Evolutionary conservation across 495 filamentous ascomycete genomes (phyloP), one percentile per base, ranked within the genome.

Genomic region (Xylaria nigripes): DNA sequence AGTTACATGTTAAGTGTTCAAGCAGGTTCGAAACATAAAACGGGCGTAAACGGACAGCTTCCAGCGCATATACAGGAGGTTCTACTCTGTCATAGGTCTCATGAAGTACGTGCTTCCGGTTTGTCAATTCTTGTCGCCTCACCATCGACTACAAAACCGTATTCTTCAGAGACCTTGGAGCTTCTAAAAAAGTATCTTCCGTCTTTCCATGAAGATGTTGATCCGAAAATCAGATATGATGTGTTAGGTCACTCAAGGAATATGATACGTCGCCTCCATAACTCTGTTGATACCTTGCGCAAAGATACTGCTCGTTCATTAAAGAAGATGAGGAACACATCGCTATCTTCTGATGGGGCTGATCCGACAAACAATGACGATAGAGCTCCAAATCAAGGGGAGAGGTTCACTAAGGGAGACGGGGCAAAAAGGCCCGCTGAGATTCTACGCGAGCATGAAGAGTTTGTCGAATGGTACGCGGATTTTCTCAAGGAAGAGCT

Each of bases 171-270:
- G 40, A 76, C 83, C 0, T 75, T 90, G 2, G 56, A 59, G n/a
- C 74, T 82, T 2, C 75, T 95, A 22, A 69, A 78, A 36, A 70
- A 64, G 38, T 77, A 83, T 32, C 69, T 96, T 0, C 74, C 80
- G 2, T 76, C 81, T 2, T 81, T 94, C 47, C 83, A 90, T 68
- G 79, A 84, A 3, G 90, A 95, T 55, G 82, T 85, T n/a, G 87
- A 95, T 60, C 81, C 92, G 7, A 86, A 90, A 57, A 78, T 86
- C 54, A 80, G 92, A 47, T 83, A 89, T 36, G 87, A 93, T 55
- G 72, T 90, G 2, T 71, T 91, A 48, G 79, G 81, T 30, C 66
- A 83, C 46, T 80, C 83, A 13, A 84, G 81, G 16, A 80, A 80
- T 48, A 76, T 95, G 56, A 78, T 87, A 34, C 76, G 84, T 29